Evolutionary conservation across 352 stramenopile species (phyloP).

Genomic region (Phytophthora ohioensis): DNA sequence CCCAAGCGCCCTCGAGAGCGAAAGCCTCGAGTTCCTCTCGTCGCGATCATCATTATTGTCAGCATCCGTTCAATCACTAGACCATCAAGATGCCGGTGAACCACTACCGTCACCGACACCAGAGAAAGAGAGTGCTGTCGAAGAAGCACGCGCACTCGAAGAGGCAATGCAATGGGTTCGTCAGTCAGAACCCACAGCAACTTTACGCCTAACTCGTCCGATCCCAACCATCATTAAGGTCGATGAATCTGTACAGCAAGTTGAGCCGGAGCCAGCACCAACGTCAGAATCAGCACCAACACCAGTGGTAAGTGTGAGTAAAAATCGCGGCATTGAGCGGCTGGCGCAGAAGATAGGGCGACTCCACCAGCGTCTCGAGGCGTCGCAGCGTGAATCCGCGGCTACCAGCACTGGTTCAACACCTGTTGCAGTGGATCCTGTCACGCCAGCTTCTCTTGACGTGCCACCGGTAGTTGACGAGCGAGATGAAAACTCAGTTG

Average conservation of each 20-base stretch:
- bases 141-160: conserved; percentile 42
- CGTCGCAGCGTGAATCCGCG: conserved; percentile 36
- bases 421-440: conserved; percentile 1
- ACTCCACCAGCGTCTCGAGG: conserved; percentile 55
- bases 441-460: conserved; percentile 12
- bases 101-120: conserved; percentile 23
- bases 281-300: conserved; percentile 12
- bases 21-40: conserved; percentile 35
- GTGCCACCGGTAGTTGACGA: conserved; percentile 34
- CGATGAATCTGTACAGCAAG: conserved; percentile 7
- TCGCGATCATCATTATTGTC: conserved; percentile 42
- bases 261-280: conserved; percentile 13
- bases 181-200: conserved; percentile 38
- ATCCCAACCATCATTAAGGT: not conserved
- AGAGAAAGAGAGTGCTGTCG: conserved; percentile 23
- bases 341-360: conserved; percentile 59
- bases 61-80: conserved; percentile 35
- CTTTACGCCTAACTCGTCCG: conserved; percentile 10
- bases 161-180: conserved; percentile 47
- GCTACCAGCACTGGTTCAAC: conserved; percentile 8
- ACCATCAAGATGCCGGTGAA: conserved; percentile 49
- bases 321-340: conserved; percentile 52
- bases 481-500: conserved; percentile 24
- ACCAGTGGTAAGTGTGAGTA: conserved; percentile 44
- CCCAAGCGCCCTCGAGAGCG: conserved; percentile 23